phyloP scores from a whole-genome alignment of 768 basidiomycete species.

The Podaxis carcinomalis region DNA sequence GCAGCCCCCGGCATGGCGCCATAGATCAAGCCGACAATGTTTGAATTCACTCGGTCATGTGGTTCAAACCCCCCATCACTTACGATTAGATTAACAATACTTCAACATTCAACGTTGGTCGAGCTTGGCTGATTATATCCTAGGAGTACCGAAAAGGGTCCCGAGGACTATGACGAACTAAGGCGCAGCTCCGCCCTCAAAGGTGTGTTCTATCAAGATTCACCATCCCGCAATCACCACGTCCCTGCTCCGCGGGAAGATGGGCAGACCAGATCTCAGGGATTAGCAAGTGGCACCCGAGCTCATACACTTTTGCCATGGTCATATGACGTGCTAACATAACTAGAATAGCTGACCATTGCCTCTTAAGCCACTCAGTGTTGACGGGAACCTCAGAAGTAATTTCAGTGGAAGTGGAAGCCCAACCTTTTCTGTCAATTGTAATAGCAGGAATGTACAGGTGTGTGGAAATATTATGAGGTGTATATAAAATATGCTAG shows the following conservation, averaged over 20 bases:
- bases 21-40: not conserved
- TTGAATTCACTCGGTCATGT: not conserved
- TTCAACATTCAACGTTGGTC: not conserved
- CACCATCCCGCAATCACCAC: conserved; percentile 9
- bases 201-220: conserved; percentile 4
- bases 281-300: not conserved
- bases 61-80: too few relatives aligned
- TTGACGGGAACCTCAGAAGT: not conserved
- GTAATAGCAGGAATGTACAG: too few relatives aligned
- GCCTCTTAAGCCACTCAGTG: not conserved
- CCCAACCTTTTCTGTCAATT: not conserved
- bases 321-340: not conserved
- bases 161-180: conserved; percentile 9
- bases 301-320: not conserved
- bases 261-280: not conserved
- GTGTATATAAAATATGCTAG: not conserved
- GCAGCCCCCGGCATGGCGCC: not conserved
- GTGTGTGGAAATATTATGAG: not conserved
- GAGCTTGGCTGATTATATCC: not conserved
- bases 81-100: not conserved
- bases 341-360: not conserved
- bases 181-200: conserved; percentile 1
- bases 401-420: not conserved
- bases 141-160: conserved; percentile 9
- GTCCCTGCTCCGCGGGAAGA: conserved; percentile 11